Base-by-base conservation (phyloP, 176 grass and related monocot genomes). In the Oryza australiensis region DNA sequence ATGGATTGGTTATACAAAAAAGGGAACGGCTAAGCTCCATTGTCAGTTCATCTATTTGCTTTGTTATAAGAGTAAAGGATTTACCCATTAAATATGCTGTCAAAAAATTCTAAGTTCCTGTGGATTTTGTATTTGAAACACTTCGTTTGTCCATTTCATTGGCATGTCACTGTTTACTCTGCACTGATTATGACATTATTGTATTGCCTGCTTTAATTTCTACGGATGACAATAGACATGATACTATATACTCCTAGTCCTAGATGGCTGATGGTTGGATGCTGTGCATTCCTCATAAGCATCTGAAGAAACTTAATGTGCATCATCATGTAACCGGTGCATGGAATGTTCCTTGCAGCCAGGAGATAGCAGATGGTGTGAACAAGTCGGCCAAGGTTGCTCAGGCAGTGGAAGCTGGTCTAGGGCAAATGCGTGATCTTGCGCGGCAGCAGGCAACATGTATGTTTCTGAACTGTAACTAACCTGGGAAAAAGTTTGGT, bases 331-430 rank as follows among this genome's bases (percentile, higher is more conserved):
- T 83, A 26, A 49, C n/a, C 73, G 5, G 9, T 74, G 2, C 40
- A 40, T 88, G 37, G 55, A 66, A 45, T 45, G 20, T 80, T 24
- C 81, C 86, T 74, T 91, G 67, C 81, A 97, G 91, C 72, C 88
- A 97, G 66, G 91, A 89, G 55, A 89, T 97, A 81, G 68, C 88
- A 26, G 81, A 84, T 62, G 88, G 84, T 40, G 82, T 97, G 68
- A 91, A 77, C 74, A 97, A 97, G 90, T 97, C 94, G 15, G 74
- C 81, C 24, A 87, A 88, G 74, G 84, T 92, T 74, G 88, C 87
- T 62, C 71, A 85, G 85, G 84, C 91, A 55, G 91, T 92, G 49
- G 81, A 88, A 83, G 81, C 77, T 53, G 86, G 94, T 43, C 87
- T 91, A 60, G 78, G 85, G 42, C 94, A 97, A 76, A 91, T 97